Base-by-base conservation (phyloP, 176 grass and related monocot species). In the Poa annua region DNA sequence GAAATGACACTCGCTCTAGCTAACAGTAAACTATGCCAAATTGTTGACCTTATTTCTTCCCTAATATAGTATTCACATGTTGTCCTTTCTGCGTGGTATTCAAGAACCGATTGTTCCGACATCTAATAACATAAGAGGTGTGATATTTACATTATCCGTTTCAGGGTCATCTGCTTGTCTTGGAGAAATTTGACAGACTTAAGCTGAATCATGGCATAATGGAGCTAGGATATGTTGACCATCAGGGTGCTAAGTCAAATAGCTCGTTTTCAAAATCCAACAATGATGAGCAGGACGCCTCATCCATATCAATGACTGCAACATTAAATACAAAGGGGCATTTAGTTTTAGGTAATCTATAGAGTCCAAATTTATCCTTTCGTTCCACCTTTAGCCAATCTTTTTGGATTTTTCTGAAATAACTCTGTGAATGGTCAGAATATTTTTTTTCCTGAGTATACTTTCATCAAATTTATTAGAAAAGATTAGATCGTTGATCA, bases 231-330 rank as follows among this genome's bases (percentile, higher is more conserved):
- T 98, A 98, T 90, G 81, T 87, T 79, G 80, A 68, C 78, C 92
- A 98, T 88, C 62, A 98, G 79, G 66, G 50, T 87, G 78, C 71
- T 80, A 93, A 83, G 33, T 84, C 75, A 78, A 50, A 82, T 80
- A 36, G 33, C 68, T 44, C 39, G 55, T 44, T 80, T 78, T 80
- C 81, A 70, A 85, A 67, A 77, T 70, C 81, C 65, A 61, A 44
- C 29, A 66, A 88, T 48, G 61, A 88, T 75, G 82, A 91, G 68
- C 85, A 88, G 41, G 83, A 64, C n/a, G 62, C 80, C 51, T 74
- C 81, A 68, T 98, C 92, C 7, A 90, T 98, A 87, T 98, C 96
- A 85, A 95, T 95, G 92, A 98, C 96, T 4, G 89, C 96, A 79
- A 92, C 92, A 32, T 16, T 89, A 51, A 93, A 90, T 85, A 75